Conservation (phyloP, 805 yeast species). For the Metschnikowia arizonensis region DNA sequence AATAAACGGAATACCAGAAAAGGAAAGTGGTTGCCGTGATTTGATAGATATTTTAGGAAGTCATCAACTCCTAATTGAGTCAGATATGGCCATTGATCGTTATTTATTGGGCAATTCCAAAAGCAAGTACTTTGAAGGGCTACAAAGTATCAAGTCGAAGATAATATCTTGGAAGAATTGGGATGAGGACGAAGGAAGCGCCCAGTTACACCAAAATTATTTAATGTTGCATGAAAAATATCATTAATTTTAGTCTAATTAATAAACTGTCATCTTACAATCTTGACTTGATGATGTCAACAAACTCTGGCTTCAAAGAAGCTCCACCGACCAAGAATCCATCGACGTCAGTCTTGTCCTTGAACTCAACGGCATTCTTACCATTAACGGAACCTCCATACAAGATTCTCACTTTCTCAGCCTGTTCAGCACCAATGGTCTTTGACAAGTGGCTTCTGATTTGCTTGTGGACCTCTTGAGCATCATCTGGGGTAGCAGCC, state of each 20-base stretch:
- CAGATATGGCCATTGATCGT: conserved; percentile 34
- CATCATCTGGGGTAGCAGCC: conserved; percentile 98
- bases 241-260: conserved; percentile 1
- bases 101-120: conserved; percentile 8
- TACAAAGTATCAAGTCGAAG: conserved; percentile 4
- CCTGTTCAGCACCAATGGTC: conserved; percentile 74
- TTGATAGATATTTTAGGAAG: conserved; percentile 19
- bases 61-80: conserved; percentile 31
- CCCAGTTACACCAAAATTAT: background rate
- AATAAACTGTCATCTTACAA: conserved; percentile 36
- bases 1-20: conserved; percentile 40
- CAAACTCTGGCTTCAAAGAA: conserved; percentile 95
- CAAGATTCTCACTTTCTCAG: conserved; percentile 79
- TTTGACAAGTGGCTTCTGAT: conserved; percentile 80
- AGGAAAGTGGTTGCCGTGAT: conserved; percentile 19
- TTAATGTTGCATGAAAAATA: background rate
- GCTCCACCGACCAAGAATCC: conserved; percentile 99
- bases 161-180: conserved; percentile 3
- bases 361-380: conserved; percentile 84
- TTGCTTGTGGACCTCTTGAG: conserved; percentile 88
- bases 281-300: conserved; percentile 92
- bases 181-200: background rate
- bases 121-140: conserved; percentile 7
- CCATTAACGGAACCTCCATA: conserved; percentile 99
- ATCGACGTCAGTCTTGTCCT: conserved; percentile 89